A percentile compares a stretch with the other conserved stretches of the same genome.
These are phyloP conservation scores for Hexamita inflata DNA, from an alignment of 208 protist species.

Conservation along the genomic window DNA sequence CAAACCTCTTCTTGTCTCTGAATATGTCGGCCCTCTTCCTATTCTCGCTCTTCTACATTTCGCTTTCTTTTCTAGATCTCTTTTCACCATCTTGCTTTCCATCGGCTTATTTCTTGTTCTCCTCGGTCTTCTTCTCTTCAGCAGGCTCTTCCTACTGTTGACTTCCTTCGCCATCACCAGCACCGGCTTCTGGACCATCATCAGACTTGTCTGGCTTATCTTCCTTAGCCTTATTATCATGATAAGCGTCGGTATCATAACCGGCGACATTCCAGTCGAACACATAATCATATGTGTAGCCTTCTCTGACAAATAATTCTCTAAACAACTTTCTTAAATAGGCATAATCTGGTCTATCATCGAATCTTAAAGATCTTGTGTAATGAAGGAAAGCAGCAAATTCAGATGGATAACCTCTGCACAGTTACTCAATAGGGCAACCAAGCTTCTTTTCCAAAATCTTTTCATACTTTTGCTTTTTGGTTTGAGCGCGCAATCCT, in stretches of 20 bases:
- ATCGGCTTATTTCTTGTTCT: background rate
- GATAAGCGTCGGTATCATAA: slow-evolving; percentile 11
- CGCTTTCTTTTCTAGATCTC: background rate
- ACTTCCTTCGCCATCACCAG: background rate
- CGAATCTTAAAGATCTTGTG: slow-evolving; percentile 77
- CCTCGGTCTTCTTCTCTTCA: background rate
- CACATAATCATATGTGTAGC: slow-evolving; percentile 85
- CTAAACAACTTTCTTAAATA: slow-evolving; percentile 89
- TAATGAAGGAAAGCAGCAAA: slow-evolving; percentile 92
- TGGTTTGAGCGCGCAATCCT: slow-evolving; percentile 70
- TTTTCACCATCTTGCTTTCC: too few species aligned
- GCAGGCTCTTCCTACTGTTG: background rate
- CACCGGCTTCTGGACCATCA: background rate
- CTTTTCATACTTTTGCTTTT: slow-evolving; percentile 93
- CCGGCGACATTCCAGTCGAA: slow-evolving; percentile 79
- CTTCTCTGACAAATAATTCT: slow-evolving; percentile 86
- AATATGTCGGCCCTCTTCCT: slow-evolving; percentile 1
- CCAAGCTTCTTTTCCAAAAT: slow-evolving; percentile 86
- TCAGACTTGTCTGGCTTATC: background rate
- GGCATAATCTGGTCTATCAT: slow-evolving; percentile 93
- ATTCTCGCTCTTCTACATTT: background rate
- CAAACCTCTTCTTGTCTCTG: background rate
- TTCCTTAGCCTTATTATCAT: background rate
- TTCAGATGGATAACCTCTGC: slow-evolving; percentile 62
- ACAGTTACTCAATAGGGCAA: slow-evolving; percentile 77